Evolutionary conservation across 2,329 filamentous ascomycete species (phyloP).

Genomic region (Ascocoryne sarcoides): DNA sequence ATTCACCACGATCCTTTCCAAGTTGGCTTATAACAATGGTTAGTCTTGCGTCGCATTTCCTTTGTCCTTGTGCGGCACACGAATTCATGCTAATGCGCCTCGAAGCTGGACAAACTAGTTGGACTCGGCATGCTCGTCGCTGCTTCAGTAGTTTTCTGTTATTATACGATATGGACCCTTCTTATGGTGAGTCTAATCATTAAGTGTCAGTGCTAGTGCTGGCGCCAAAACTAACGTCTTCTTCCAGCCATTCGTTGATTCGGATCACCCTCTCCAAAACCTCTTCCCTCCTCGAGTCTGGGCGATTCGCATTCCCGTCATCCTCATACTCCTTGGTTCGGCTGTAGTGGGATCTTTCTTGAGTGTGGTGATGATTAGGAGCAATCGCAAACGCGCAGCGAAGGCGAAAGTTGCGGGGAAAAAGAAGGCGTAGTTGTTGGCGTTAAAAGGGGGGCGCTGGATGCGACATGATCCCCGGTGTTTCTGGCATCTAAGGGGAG

Average conservation of each 20-base stretch:
- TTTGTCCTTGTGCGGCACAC: neutral
- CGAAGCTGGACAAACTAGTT: constrained; percentile 80
- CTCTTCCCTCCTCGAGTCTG: constrained; percentile 96
- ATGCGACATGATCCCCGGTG: too few species aligned
- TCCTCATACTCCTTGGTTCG: constrained; percentile 83
- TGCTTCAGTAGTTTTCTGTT: constrained; percentile 67
- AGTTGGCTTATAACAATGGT: constrained; percentile 28
- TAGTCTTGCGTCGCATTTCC: neutral
- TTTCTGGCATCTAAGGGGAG: neutral
- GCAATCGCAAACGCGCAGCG: constrained; percentile 93
- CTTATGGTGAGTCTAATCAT: constrained; percentile 63
- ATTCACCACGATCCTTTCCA: constrained; percentile 17
- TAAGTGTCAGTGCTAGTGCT: neutral
- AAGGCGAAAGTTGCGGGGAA: constrained; percentile 79
- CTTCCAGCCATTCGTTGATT: constrained; percentile 86
- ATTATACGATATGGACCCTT: constrained; percentile 97
- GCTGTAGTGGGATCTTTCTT: constrained; percentile 95
- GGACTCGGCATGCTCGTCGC: constrained; percentile 68
- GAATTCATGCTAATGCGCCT: constrained; percentile 10
- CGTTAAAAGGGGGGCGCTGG: neutral
- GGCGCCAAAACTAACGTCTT: constrained; percentile 8
- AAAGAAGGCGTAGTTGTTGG: constrained; percentile 71
- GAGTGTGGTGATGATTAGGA: constrained; percentile 95
- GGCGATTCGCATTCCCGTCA: constrained; percentile 97
- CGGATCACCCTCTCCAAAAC: constrained; percentile 84